Evolutionary conservation across 1,139 yeast species (phyloP).

Genomic region (Yamadazyma conglobata): DNA sequence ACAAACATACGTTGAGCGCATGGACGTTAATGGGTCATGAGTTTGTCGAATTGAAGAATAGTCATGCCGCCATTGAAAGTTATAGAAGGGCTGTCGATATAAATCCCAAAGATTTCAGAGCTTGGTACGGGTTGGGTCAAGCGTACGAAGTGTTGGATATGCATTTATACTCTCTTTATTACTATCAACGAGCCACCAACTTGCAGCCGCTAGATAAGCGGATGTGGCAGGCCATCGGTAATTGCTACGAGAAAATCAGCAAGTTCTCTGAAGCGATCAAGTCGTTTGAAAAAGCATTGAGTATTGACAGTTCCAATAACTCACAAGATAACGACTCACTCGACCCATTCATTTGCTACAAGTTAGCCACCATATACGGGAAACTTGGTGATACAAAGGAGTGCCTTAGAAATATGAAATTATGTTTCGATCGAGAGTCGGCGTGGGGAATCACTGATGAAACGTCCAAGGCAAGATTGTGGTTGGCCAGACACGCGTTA

Average conservation of each 20-base stretch:
- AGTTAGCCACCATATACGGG: slow-evolving; percentile 68
- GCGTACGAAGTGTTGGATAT: slow-evolving; percentile 96
- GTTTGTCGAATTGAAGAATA: slow-evolving; percentile 90
- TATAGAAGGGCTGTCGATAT: slow-evolving; percentile 92
- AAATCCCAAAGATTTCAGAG: slow-evolving; percentile 85
- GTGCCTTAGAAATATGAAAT: slow-evolving; percentile 65
- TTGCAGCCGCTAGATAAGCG: slow-evolving; percentile 86
- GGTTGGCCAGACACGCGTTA: slow-evolving; percentile 78
- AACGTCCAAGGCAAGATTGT: slow-evolving; percentile 75
- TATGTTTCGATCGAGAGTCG: slow-evolving; percentile 65
- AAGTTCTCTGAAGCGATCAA: slow-evolving; percentile 64
- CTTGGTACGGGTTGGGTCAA: slow-evolving; percentile 98
- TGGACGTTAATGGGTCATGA: slow-evolving; percentile 99
- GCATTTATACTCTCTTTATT: slow-evolving; percentile 89
- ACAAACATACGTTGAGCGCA: slow-evolving; percentile 80
- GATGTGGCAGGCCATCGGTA: slow-evolving; percentile 96
- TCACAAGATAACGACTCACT: slow-evolving; percentile 15
- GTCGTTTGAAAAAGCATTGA: slow-evolving; percentile 53
- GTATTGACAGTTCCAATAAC: slow-evolving; percentile 37
- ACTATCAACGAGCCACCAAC: slow-evolving; percentile 87
- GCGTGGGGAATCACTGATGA: slow-evolving; percentile 73
- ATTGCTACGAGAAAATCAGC: slow-evolving; percentile 79
- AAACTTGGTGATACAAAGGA: slow-evolving; percentile 48
- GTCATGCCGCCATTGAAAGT: slow-evolving; percentile 96
- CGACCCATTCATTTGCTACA: slow-evolving; percentile 56